Base-by-base conservation (phyloP, 2,329 filamentous ascomycete genomes). In the Neoascochyta sp. region DNA sequence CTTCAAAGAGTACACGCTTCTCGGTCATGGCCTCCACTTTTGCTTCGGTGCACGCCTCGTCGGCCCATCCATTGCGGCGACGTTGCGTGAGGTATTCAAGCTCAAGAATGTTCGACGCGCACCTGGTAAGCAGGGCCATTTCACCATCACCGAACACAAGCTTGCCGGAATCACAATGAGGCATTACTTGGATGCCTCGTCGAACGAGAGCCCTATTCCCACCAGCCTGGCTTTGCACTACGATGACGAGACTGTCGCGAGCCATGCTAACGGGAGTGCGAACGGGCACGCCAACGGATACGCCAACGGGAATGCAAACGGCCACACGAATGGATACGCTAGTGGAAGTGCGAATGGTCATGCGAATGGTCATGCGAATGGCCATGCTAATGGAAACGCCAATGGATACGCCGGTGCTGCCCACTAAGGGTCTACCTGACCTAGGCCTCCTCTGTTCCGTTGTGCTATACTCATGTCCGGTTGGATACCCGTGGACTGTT, bases 101-200 rank as follows among this genome's bases (percentile, higher is more conserved):
- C 36, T 60, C 24, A 53, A 49, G 31, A 60, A 60, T 27, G 34
- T 60, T 9, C 43, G 57, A 7, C 37, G 55, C 4, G 55, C 54
- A 10, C 52, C 54, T 9, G 55, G 57, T 5, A 52, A 47, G 20
- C 51, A 54, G 35, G 57, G 57, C 2, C 36, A 34, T 2, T 72
- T 75, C 29, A 59, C 52, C 3, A 57, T 60, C 8, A 62, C 69
- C 0, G 64, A 71, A 36, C 61, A 68, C 29, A 57, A 70, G 11
- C 50, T 74, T 45, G 69, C 64, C 6, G 71, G 70, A 3, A 60
- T 73, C 3, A 65, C 63, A 28, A 66, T 71, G 59, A 63, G 63
- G 47, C 54, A 65, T 29, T 75, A 73, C 41, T 50, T 75, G 23
- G 71, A 74, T 58, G 57, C 56, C 6, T 69, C 63, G 44, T 58